phyloP scores from a whole-genome alignment of 2,329 filamentous ascomycete genomes.

The Pseudogymnoascus sp. region DNA sequence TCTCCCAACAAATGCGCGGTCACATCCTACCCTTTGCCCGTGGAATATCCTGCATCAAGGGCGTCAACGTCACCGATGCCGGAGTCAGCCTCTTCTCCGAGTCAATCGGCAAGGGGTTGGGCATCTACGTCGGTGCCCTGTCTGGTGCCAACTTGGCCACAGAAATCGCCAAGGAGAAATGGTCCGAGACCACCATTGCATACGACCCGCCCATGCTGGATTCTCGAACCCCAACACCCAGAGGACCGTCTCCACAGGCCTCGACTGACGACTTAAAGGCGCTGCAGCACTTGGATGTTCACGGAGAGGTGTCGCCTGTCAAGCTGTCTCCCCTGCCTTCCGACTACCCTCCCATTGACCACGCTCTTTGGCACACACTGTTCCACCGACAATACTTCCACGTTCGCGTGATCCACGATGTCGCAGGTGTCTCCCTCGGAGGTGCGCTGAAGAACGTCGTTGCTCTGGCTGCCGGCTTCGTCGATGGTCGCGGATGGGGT shows the following conservation, averaged over 20 bases:
- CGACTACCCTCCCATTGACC: conserved; percentile 81
- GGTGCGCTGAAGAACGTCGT: conserved; percentile 97
- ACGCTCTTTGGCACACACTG: conserved; percentile 71
- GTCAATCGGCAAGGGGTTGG: conserved; percentile 81
- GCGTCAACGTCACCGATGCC: conserved; percentile 82
- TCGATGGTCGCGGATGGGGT: conserved; percentile 92
- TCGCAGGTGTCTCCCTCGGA: conserved; percentile 91
- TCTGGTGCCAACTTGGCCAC: conserved; percentile 94
- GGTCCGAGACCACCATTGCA: conserved; percentile 92
- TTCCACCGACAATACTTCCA: conserved; percentile 98
- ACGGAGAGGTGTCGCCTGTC: conserved; percentile 58
- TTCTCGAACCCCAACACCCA: conserved; percentile 63
- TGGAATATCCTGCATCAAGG: conserved; percentile 96
- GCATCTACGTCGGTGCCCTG: conserved; percentile 93
- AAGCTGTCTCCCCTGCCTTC: conserved; percentile 67
- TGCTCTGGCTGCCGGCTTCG: conserved; percentile 86
- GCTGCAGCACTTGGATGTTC: conserved; percentile 59
- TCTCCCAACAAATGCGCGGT: conserved; percentile 76
- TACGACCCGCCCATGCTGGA: conserved; percentile 91
- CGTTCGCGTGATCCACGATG: conserved; percentile 85
- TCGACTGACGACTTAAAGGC: conserved; percentile 44
- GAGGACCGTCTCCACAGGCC: conserved; percentile 41
- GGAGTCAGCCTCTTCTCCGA: conserved; percentile 89
- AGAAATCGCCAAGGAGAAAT: conserved; percentile 92
- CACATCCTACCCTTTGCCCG: conserved; percentile 87